phyloP scores from a whole-genome alignment of 306 rosid genomes.

The Dalbergia cultrata region DNA sequence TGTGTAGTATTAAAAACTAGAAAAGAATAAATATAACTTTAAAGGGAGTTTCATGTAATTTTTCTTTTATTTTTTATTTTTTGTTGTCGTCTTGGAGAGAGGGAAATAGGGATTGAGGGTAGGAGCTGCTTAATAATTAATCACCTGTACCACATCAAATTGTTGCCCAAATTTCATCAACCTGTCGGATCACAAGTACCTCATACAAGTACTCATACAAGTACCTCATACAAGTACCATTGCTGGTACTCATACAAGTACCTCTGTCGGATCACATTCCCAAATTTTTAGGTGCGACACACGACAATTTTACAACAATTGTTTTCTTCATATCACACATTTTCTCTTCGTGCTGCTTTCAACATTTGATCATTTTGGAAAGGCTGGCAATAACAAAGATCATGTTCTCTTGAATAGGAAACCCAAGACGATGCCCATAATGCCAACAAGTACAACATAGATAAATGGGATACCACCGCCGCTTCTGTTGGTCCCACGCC shows the following conservation, averaged over 20 bases:
- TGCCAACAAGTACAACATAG: slow-evolving; percentile 67
- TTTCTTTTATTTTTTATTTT: too few relatives aligned
- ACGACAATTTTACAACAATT: slow-evolving; percentile 48
- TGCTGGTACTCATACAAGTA: slow-evolving; percentile 49
- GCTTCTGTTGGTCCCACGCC: slow-evolving; percentile 54
- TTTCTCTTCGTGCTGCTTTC: slow-evolving; percentile 53
- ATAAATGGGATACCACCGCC: slow-evolving; percentile 63
- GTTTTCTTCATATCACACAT: slow-evolving; percentile 53
- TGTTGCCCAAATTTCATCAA: slow-evolving; percentile 43
- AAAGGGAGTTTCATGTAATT: too few relatives aligned
- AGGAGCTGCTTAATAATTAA: slow-evolving; percentile 9
- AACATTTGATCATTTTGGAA: slow-evolving; percentile 49
- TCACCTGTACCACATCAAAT: slow-evolving; percentile 38
- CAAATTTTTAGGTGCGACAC: slow-evolving; percentile 47
- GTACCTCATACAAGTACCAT: slow-evolving; percentile 43
- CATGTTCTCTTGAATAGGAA: slow-evolving; percentile 80
- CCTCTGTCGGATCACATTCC: slow-evolving; percentile 46
- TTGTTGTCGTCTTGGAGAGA: too few relatives aligned
- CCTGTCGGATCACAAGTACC: too few relatives aligned
- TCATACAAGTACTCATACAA: slow-evolving; percentile 45
- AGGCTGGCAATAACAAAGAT: slow-evolving; percentile 34
- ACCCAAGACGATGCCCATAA: slow-evolving; percentile 83
- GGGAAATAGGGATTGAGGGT: neutral
- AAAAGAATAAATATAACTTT: too few relatives aligned
- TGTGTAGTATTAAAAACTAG: too few relatives aligned